Conservation (phyloP, 768 basidiomycete species). For the Panellus pusillus region DNA sequence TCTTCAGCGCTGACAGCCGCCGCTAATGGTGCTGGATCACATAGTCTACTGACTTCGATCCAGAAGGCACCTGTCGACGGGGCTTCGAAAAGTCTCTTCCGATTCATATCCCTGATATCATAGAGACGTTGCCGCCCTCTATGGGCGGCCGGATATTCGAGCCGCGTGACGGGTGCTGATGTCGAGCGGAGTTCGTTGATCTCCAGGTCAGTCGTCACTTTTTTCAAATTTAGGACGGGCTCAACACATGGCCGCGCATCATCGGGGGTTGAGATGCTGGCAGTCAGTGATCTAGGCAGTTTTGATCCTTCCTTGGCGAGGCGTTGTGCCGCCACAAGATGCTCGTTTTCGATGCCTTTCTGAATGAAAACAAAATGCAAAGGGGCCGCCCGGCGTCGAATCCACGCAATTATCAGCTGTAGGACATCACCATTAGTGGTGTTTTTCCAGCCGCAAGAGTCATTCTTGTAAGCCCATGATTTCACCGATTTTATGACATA, state of each 20-base stretch:
- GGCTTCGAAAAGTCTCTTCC: not conserved
- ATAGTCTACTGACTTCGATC: not conserved
- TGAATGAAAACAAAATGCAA: not conserved
- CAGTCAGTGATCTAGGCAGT: too few relatives aligned
- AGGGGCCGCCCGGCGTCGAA: not conserved
- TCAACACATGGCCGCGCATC: too few relatives aligned
- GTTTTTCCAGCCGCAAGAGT: slow-evolving; percentile 1
- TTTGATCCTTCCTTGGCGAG: too few relatives aligned
- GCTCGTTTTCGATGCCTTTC: not conserved
- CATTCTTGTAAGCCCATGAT: not conserved
- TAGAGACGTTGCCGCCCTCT: not conserved
- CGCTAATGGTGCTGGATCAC: not conserved
- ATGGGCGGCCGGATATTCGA: not conserved
- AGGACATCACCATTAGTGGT: not conserved
- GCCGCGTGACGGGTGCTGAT: too few relatives aligned
- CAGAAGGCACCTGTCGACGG: not conserved
- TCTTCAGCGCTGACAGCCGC: too few relatives aligned
- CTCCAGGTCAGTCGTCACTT: too few relatives aligned
- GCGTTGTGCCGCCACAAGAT: too few relatives aligned
- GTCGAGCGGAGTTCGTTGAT: too few relatives aligned
- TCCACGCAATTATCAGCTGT: not conserved
- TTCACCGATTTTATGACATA: not conserved
- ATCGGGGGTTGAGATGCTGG: too few relatives aligned
- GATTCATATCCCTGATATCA: not conserved
- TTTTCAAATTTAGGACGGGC: too few relatives aligned